Conservation (phyloP, 306 rosid genomes). For the Rubus idaeus region DNA sequence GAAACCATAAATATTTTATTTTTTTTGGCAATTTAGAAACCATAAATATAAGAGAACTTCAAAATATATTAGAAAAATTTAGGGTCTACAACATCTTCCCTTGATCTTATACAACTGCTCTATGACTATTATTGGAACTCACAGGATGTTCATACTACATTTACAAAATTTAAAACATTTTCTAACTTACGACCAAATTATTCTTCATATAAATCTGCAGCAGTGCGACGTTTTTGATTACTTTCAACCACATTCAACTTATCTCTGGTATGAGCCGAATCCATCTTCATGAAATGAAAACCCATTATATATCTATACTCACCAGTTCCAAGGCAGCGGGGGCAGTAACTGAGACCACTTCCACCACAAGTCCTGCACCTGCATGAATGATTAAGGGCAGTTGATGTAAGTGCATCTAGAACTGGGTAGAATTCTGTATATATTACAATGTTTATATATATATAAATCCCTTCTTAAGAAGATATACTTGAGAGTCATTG, state of each 20-base stretch:
- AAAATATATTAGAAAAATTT: neutral
- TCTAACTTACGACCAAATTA: neutral
- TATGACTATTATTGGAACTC: neutral
- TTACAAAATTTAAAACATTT: neutral
- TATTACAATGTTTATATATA: too few relatives aligned
- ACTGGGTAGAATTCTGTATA: neutral
- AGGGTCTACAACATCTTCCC: neutral
- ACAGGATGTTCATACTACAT: neutral
- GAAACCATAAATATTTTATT: neutral
- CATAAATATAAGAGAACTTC: neutral
- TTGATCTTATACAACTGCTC: too few relatives aligned
- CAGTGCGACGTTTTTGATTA: constrained; percentile 12
- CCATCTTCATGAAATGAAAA: constrained; percentile 72
- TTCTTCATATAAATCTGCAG: constrained; percentile 25
- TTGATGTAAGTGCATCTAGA: neutral
- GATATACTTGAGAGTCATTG: neutral
- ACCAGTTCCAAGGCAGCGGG: constrained; percentile 90
- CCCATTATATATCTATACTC: constrained; percentile 88
- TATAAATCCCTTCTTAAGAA: neutral
- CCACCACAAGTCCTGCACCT: constrained; percentile 85
- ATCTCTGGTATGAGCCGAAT: constrained; percentile 26
- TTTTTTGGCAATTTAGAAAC: neutral
- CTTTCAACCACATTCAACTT: constrained; percentile 27
- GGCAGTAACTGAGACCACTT: constrained; percentile 76
- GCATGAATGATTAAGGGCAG: constrained; percentile 20